Percentiles rank a stretch among this genome's conserved stretches.
phyloP scores from a whole-genome alignment of 768 basidiomycete genomes.

The Tubosaeta sp. region DNA sequence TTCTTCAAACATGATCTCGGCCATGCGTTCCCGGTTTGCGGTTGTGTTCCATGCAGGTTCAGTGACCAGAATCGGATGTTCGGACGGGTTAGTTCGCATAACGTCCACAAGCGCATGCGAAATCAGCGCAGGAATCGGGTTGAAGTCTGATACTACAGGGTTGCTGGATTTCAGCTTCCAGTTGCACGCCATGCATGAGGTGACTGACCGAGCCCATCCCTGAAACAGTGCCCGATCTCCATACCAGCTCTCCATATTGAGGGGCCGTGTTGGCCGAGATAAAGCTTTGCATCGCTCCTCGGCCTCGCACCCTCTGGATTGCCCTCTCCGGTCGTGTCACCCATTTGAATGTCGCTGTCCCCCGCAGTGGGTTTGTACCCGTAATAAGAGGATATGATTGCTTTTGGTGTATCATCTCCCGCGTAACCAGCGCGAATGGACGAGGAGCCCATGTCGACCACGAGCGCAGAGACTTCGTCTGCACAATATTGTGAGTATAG shows the following conservation, averaged over 20 bases:
- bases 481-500: conserved; percentile 1
- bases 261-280: conserved; percentile 84
- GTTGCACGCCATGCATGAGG: not conserved
- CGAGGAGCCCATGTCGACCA: conserved; percentile 89
- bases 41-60: conserved; percentile 96
- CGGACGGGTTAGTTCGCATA: conserved; percentile 70
- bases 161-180: conserved; percentile 2
- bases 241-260: conserved; percentile 88
- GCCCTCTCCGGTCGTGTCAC: conserved; percentile 36
- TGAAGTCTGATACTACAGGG: conserved; percentile 67
- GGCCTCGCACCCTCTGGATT: conserved; percentile 29
- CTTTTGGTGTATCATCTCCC: conserved; percentile 93
- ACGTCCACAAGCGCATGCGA: conserved; percentile 71
- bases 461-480: conserved; percentile 98
- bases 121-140: conserved; percentile 65
- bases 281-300: conserved; percentile 55
- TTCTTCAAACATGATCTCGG: conserved; percentile 97
- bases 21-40: conserved; percentile 90
- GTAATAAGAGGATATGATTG: conserved; percentile 85
- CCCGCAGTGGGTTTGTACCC: conserved; percentile 56
- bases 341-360: conserved; percentile 35
- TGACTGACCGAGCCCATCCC: conserved; percentile 76
- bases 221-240: conserved; percentile 80
- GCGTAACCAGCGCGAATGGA: conserved; percentile 94
- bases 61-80: conserved; percentile 90